Evolutionary conservation across 1,139 yeast genomes (phyloP).

Genomic region (Yarrowia galli): DNA sequence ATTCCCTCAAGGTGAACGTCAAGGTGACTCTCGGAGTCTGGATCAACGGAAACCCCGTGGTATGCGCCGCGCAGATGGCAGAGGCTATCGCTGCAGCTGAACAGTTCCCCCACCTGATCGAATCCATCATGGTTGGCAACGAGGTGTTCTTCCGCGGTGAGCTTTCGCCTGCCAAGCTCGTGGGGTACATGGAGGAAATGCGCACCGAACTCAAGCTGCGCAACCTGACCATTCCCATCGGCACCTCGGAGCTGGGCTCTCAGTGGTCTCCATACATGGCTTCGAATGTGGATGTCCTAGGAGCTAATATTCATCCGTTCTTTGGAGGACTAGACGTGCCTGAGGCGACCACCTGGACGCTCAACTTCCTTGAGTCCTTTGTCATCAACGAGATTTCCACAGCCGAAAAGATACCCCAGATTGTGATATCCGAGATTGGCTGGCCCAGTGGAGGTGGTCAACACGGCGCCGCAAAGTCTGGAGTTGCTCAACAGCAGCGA

Average conservation of each 20-base stretch:
- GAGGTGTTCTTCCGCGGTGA: conserved; percentile 68
- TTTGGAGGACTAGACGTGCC: conserved; percentile 64
- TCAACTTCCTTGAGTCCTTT: conserved; percentile 58
- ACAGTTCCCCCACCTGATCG: conserved; percentile 59
- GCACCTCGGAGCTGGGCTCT: conserved; percentile 65
- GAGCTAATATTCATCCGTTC: conserved; percentile 73
- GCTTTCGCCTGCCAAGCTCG: conserved; percentile 53
- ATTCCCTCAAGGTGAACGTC: conserved; percentile 59
- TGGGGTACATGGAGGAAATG: conserved; percentile 56
- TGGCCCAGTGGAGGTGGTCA: conserved; percentile 74
- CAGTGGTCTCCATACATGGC: conserved; percentile 49
- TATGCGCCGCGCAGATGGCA: conserved; percentile 47
- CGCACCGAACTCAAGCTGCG: conserved; percentile 52
- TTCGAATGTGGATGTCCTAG: conserved; percentile 61
- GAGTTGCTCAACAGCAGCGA: conserved; percentile 54
- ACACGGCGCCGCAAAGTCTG: conserved; percentile 58
- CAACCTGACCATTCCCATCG: conserved; percentile 56
- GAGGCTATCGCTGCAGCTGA: conserved; percentile 55
- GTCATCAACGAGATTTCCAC: conserved; percentile 47
- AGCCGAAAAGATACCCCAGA: conserved; percentile 36
- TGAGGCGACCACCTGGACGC: conserved; percentile 63
- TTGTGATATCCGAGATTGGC: conserved; percentile 68
- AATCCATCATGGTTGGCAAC: conserved; percentile 65
- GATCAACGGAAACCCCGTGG: conserved; percentile 50
- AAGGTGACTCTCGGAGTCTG: conserved; percentile 70